These are phyloP conservation scores for Schizophyllum amplum DNA, from an alignment of 1,284 basidiomycete species.

Conservation along the genomic window DNA sequence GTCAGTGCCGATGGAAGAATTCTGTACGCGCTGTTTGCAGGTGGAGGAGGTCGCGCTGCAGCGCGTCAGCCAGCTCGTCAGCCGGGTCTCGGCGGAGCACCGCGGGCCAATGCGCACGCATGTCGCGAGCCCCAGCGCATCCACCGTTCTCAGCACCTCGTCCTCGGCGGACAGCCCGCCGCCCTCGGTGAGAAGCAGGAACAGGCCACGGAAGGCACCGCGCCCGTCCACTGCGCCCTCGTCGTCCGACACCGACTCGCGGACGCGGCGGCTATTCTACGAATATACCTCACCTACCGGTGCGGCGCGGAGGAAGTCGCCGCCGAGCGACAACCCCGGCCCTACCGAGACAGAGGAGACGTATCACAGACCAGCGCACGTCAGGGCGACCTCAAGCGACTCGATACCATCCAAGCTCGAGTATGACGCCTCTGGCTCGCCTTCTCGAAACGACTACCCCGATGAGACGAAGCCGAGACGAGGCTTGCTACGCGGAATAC, in stretches of 20 bases:
- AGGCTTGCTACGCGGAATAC: neutral
- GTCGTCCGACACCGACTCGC: slow-evolving; percentile 2
- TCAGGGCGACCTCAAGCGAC: neutral
- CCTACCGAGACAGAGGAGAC: neutral
- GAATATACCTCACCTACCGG: neutral
- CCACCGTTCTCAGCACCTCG: slow-evolving; percentile 2
- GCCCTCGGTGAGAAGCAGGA: slow-evolving; percentile 13
- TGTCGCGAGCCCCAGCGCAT: slow-evolving; percentile 1
- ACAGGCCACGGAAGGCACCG: slow-evolving; percentile 19
- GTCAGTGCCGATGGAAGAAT: slow-evolving; percentile 30
- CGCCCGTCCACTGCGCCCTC: slow-evolving; percentile 33
- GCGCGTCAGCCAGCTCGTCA: slow-evolving; percentile 51
- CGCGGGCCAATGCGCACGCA: slow-evolving; percentile 17
- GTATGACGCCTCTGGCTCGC: neutral
- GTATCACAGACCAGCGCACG: neutral
- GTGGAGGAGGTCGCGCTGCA: slow-evolving; percentile 64
- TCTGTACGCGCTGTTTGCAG: slow-evolving; percentile 58
- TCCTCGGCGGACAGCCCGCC: slow-evolving; percentile 6
- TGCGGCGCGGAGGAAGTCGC: neutral
- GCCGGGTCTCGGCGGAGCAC: slow-evolving; percentile 28
- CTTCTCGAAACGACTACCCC: neutral
- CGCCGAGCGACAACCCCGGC: neutral
- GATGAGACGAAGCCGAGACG: neutral
- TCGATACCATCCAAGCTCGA: neutral
- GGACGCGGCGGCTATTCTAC: neutral